Evolutionary conservation across 345 rosid genomes (phyloP).

Genomic region (Aquilaria malaccensis): DNA sequence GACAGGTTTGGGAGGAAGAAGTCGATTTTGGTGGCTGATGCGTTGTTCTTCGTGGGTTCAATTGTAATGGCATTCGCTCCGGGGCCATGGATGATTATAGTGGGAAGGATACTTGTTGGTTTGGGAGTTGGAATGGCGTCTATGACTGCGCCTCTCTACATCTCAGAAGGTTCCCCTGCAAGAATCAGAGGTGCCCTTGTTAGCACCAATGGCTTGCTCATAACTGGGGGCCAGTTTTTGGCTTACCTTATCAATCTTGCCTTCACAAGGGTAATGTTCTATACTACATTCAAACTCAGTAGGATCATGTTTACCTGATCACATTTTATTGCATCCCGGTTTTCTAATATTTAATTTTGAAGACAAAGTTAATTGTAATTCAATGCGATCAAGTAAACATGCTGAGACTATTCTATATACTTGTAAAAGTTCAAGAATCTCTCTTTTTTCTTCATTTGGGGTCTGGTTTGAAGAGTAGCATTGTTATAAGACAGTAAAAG

Average conservation of each 20-base stretch:
- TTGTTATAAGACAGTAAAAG: neutral
- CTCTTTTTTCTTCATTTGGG: too few relatives aligned
- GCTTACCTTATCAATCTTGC: constrained; percentile 82
- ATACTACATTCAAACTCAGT: neutral
- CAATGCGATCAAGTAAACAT: too few relatives aligned
- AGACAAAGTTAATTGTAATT: too few relatives aligned
- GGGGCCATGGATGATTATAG: constrained; percentile 53
- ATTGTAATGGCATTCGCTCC: constrained; percentile 70
- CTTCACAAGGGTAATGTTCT: constrained; percentile 42
- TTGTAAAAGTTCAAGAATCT: too few relatives aligned
- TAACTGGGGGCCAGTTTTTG: constrained; percentile 84
- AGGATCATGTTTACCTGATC: too few relatives aligned
- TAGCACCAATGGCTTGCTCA: constrained; percentile 65
- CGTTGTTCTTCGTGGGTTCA: constrained; percentile 62
- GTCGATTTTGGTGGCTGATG: constrained; percentile 53
- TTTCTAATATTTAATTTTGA: too few relatives aligned
- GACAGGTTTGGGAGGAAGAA: constrained; percentile 68
- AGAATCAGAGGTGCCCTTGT: constrained; percentile 89
- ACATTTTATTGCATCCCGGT: too few relatives aligned
- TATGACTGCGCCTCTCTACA: constrained; percentile 90
- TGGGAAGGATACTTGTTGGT: constrained; percentile 80
- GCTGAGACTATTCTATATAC: too few relatives aligned
- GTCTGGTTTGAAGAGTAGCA: neutral
- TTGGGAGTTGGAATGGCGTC: constrained; percentile 97
- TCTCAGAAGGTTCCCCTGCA: constrained; percentile 90